Base-by-base conservation (phyloP, 805 yeast genomes). In the Barnettozyma siamensis region DNA sequence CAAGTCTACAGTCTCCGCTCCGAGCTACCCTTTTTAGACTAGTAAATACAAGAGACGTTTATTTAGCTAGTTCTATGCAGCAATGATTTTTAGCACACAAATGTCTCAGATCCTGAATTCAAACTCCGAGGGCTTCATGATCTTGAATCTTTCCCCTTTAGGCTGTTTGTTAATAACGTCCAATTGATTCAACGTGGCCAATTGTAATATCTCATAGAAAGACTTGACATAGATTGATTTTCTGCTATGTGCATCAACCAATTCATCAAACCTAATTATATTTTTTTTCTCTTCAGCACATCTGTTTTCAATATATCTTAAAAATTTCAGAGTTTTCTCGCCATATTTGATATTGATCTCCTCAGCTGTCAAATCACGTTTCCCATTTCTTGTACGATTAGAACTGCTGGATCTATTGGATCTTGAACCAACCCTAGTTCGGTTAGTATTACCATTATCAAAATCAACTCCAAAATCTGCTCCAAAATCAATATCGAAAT, bases 191-290 rank as follows among this genome's bases (percentile, higher is more conserved):
- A 53, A 46, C 2, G 58, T 54, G 7, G 56, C 39, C 28, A 55
- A 33, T 40, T 57, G 61, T 28, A 57, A 39, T 2, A 57, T 45
- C 16, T 54, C 58, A 40, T 54, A 55, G 38, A 57, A 55, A 2
- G 60, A 52, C 20, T 49, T 51, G n/a, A 46, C 58, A 28, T 53
- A 35, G 11, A 48, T 42, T 4, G 48, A 28, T 38, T 40, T 40
- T 12, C 18, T 51, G 15, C 37, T 35, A 24, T 39, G 35, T 7
- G 32, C 33, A 8, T 46, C 43, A 11, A 56, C 26, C n/a, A 56
- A 39, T 7, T 46, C 38, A 11, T 38, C 40, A 43, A 56, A 55
- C 3, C 45, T 38, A 26, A 55, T 20, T 17, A 21, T 4, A 9
- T 32, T 9, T 1, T 24, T 16, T 2, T 41, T 31, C 8, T 39